phyloP scores from a whole-genome alignment of 1,284 basidiomycete genomes.

The Stereum hirsutum region DNA sequence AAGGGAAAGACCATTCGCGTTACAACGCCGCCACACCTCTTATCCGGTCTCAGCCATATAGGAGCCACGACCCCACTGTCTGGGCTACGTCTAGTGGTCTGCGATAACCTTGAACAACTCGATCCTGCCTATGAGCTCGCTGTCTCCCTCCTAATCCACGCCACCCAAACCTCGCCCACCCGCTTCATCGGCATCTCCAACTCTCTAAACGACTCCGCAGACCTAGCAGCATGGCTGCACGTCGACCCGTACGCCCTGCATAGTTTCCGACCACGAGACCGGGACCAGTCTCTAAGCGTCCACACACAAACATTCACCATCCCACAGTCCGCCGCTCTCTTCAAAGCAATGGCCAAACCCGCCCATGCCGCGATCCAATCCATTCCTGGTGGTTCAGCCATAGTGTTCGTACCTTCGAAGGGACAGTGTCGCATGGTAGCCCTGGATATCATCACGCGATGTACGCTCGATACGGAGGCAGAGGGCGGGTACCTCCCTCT shows the following conservation, averaged over 20 bases:
- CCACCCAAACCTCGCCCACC: constrained; percentile 48
- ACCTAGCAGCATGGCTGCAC: constrained; percentile 80
- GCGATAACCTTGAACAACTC: constrained; percentile 84
- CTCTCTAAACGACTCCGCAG: constrained; percentile 75
- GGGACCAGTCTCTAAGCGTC: constrained; percentile 72
- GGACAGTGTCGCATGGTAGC: constrained; percentile 75
- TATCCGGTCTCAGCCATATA: constrained; percentile 28
- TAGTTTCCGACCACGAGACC: constrained; percentile 77
- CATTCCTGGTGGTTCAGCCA: constrained; percentile 39
- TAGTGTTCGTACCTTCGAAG: constrained; percentile 90
- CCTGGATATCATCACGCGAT: constrained; percentile 81
- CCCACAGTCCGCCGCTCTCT: constrained; percentile 78
- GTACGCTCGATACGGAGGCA: constrained; percentile 69
- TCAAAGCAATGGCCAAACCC: constrained; percentile 92
- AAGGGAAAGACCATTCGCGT: constrained; percentile 40
- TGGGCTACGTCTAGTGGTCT: constrained; percentile 60
- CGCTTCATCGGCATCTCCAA: constrained; percentile 76
- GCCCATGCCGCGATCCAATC: constrained; percentile 61
- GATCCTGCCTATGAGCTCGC: constrained; percentile 80
- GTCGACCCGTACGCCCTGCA: constrained; percentile 60
- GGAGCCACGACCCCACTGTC: constrained; percentile 22
- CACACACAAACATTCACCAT: constrained; percentile 78
- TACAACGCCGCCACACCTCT: constrained; percentile 41
- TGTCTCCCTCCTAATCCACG: constrained; percentile 59
- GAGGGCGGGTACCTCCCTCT: constrained; percentile 63